These are phyloP conservation scores for Yarrowia sp. DNA, from an alignment of 805 yeast genomes.

Conservation along the genomic window DNA sequence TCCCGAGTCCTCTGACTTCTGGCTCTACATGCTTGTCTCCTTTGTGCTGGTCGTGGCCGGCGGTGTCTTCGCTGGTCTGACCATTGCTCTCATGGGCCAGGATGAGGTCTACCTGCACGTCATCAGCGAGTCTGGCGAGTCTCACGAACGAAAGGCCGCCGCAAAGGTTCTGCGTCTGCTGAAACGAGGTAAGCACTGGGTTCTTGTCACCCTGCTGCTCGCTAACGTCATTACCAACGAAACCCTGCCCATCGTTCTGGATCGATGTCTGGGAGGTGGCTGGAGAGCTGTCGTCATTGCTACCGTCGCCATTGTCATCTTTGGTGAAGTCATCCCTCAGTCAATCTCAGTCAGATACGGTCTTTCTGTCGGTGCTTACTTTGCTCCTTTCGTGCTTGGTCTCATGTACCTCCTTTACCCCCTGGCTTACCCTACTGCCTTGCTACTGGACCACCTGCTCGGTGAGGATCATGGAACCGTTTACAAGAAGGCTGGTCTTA, in stretches of 20 bases:
- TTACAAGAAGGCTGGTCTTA: conserved; percentile 87
- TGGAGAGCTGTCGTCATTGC: conserved; percentile 94
- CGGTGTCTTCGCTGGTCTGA: conserved; percentile 50
- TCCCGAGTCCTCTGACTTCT: conserved; percentile 30
- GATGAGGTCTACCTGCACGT: conserved; percentile 94
- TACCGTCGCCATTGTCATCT: conserved; percentile 87
- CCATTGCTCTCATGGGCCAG: conserved; percentile 97
- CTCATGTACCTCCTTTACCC: conserved; percentile 92
- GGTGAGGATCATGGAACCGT: conserved; percentile 97
- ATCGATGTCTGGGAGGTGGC: conserved; percentile 92
- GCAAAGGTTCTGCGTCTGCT: conserved; percentile 66
- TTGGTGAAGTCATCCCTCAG: conserved; percentile 97
- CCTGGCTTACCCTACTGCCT: conserved; percentile 84
- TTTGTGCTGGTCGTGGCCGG: conserved; percentile 39
- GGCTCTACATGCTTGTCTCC: conserved; percentile 37
- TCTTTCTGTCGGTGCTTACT: conserved; percentile 80
- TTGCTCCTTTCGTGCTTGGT: conserved; percentile 79
- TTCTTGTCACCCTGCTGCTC: conserved; percentile 78
- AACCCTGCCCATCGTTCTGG: conserved; percentile 89
- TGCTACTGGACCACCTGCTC: conserved; percentile 69
- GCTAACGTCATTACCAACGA: conserved; percentile 92
- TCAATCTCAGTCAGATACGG: conserved; percentile 91
- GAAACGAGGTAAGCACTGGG: conserved; percentile 91
- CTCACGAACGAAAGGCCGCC: conserved; percentile 64
- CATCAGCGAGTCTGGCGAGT: conserved; percentile 74